Base-by-base conservation (phyloP, 192 early-diverging fungal species). In the Chytriomyces hyalinus region DNA sequence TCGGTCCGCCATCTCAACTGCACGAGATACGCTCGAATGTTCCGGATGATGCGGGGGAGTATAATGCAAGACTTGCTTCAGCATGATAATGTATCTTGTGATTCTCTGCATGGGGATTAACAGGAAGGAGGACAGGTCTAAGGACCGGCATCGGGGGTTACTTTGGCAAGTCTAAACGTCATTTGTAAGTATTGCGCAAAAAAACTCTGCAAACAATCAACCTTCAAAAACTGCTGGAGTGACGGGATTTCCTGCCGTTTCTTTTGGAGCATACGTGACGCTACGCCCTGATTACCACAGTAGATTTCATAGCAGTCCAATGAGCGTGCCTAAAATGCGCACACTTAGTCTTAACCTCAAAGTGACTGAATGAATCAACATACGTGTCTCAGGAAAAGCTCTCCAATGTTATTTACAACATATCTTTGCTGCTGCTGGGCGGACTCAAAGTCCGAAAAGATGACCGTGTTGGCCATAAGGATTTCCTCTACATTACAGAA, bases 81-180 rank as follows among this genome's bases (percentile, higher is more conserved):
- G 68, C 20, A 90, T 53, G n/a, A 90, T 80, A n/a, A 86, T 67
- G 67, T 90, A 90, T 50, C 88, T 78, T 15, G 88, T 89, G 64
- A 90, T 83, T 15, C 88, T 64, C 73, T 90, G 88, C 87, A 90
- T 89, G 43, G 88, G 88, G 64, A 81, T 65, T 49, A 90, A 77
- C 47, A 95, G 82, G 70, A 91, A 95, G 43, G 90, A 91, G 0
- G 89, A 92, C 9, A 95, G 85, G 75, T 95, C 94, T 45, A 95
- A 77, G 49, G 84, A 84, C 1, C 91, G 89, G 76, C 92, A 94
- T 43, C 82, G 76, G 1, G 91, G 90, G 49, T 87, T 86, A 10
- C 86, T 84, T 15, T 87, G 86, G 65, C 80, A 81, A 85, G 91
- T 83, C 51, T 75, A 67, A 47, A 28, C 17, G 45, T 22, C 46